Percentiles rank a stretch among this genome's conserved stretches.
These are phyloP conservation scores for Glycine soja DNA, from an alignment of 306 rosid species.

Conservation along the genomic window DNA sequence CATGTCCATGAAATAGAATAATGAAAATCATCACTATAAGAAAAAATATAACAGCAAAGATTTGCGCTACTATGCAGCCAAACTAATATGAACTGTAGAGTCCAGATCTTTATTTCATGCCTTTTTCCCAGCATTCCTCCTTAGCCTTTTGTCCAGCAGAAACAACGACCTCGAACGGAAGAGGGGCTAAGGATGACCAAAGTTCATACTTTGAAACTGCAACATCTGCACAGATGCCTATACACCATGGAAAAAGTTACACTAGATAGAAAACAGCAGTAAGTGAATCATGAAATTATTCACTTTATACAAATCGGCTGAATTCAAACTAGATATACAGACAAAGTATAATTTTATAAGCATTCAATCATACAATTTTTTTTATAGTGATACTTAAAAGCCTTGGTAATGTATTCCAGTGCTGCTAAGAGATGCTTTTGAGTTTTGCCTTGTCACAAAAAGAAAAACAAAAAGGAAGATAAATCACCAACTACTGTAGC, in stretches of 20 bases:
- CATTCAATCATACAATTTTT: constrained; percentile 25
- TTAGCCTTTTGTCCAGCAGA: constrained; percentile 99
- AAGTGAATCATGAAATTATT: not conserved
- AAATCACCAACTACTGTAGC: constrained; percentile 20
- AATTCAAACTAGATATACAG: too few species aligned
- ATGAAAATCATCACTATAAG: constrained; percentile 31
- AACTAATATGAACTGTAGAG: constrained; percentile 42
- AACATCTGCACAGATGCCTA: constrained; percentile 92
- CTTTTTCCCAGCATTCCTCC: constrained; percentile 90
- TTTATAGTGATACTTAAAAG: constrained; percentile 39
- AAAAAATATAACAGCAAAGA: constrained; percentile 29
- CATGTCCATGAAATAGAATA: constrained; percentile 8
- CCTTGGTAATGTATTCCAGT: constrained; percentile 24
- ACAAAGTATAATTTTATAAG: constrained; percentile 30
- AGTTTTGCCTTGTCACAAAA: constrained; percentile 31
- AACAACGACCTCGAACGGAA: constrained; percentile 95
- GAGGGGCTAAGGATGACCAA: constrained; percentile 98
- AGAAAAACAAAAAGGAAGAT: constrained; percentile 31
- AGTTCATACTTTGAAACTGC: constrained; percentile 88
- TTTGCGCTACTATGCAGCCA: constrained; percentile 37
- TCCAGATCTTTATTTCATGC: constrained; percentile 56
- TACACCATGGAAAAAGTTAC: constrained; percentile 52
- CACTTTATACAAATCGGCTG: too few species aligned
- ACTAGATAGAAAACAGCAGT: constrained; percentile 38
- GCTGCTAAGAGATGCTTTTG: constrained; percentile 20